These are phyloP conservation scores for Eimeria praecox DNA, from an alignment of 169 alveolate species.

Conservation along the genomic window DNA sequence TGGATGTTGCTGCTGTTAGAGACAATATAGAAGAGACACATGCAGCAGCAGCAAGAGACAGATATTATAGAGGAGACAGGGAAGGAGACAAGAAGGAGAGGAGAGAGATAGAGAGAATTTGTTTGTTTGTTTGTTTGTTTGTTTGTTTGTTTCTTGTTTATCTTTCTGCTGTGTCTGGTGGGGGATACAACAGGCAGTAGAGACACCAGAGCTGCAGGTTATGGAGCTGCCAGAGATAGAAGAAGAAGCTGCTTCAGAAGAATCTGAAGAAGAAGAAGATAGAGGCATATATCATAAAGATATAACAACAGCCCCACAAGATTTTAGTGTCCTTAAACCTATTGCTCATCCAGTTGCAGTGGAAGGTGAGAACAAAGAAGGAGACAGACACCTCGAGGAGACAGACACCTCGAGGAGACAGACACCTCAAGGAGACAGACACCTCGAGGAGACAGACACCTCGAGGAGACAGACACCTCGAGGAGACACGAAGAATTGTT, in stretches of 20 bases:
- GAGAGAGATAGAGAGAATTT: neutral
- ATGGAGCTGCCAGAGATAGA: conserved; percentile 8
- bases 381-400: neutral
- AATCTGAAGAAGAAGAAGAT: neutral
- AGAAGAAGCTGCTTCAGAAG: neutral
- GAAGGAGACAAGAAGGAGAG: neutral
- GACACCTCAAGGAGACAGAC: neutral
- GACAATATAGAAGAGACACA: neutral
- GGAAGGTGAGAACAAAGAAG: neutral
- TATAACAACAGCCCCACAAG: neutral
- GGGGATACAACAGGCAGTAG: neutral
- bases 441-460: neutral
- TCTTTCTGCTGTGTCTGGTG: neutral
- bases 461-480: too few relatives aligned
- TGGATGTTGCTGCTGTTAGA: neutral
- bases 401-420: neutral
- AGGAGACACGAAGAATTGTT: too few relatives aligned
- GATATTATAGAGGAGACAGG: neutral
- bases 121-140: neutral
- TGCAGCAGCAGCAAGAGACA: neutral
- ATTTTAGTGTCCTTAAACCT: neutral
- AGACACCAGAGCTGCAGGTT: neutral
- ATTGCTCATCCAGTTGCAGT: conserved; percentile 24
- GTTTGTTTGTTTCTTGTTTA: neutral
- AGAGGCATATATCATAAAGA: conserved; percentile 28